These are phyloP conservation scores for Thalia dealbata DNA, from an alignment of 176 grass and related monocot genomes.

Conservation along the genomic window DNA sequence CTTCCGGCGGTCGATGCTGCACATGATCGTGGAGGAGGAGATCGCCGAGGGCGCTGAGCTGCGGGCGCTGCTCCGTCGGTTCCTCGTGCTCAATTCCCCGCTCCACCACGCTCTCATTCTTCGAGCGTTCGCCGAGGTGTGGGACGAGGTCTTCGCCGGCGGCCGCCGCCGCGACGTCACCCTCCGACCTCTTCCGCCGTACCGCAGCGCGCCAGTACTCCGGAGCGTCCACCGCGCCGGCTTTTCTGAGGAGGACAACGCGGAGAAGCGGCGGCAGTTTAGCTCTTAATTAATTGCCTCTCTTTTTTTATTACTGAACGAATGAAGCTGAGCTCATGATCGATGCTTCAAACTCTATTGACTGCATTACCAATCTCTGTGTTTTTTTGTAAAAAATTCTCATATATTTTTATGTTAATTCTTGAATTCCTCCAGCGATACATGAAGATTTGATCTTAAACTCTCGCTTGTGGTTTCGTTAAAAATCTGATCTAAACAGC, in stretches of 20 bases:
- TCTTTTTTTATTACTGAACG: not conserved
- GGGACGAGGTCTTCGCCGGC: conserved; percentile 66
- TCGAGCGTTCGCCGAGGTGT: conserved; percentile 74
- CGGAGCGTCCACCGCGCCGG: not conserved
- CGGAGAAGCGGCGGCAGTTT: not conserved
- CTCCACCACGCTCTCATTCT: conserved; percentile 74
- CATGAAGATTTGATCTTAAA: too few relatives aligned
- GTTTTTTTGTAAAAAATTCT: too few relatives aligned
- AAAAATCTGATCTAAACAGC: too few relatives aligned
- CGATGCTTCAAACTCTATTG: too few relatives aligned
- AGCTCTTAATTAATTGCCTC: not conserved
- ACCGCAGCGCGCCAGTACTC: not conserved
- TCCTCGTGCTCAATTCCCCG: conserved; percentile 67
- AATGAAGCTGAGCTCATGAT: too few relatives aligned
- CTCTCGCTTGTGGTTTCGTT: too few relatives aligned
- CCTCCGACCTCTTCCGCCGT: conserved; percentile 29
- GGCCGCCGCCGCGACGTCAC: conserved; percentile 15
- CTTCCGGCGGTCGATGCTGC: conserved; percentile 81
- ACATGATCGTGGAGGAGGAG: conserved; percentile 84
- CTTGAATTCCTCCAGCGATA: too few relatives aligned
- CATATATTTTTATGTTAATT: too few relatives aligned
- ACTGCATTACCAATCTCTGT: too few relatives aligned
- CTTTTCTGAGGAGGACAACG: not conserved
- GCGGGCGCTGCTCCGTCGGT: conserved; percentile 55
- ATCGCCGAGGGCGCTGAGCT: conserved; percentile 58